Base-by-base conservation (phyloP, 768 basidiomycete genomes). In the Hirschioporus abietinus region DNA sequence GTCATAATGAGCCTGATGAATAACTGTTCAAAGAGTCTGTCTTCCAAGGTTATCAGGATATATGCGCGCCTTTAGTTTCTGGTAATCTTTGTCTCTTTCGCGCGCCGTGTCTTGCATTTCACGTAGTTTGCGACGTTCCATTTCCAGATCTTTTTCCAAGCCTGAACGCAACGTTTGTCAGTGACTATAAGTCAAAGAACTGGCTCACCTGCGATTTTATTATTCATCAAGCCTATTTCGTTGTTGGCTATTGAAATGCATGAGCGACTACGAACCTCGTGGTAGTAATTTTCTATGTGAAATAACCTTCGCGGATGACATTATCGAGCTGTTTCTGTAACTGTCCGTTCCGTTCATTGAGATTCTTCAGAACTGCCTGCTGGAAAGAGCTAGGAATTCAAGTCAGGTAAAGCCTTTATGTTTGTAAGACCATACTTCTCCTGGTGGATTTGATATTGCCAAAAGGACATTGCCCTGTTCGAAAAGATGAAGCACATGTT, bases 371-470 rank as follows among this genome's bases (percentile, higher is more conserved):
- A 8, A 94, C 86, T 4, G 93, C 92, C 71, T 91, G 90, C 73
- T 95, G 93, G 73, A 92, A 94, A 18, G 92, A 87, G 69, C 90
- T 92, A 66, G 7, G 26, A 68, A 34, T 61, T 42, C 35, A 65
- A 42, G 59, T 34, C 1, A 63, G 58, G 26, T 34, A 64, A 62
- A 60, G 42, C 59, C 60, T 65, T 73, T 70, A 60, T 34, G 65
- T 26, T 26, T 60, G 60, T 15, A 24, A 25, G 70, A 77, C 66
- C 42, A 15, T 66, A 91, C 92, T 85, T 88, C 79, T 95, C 93
- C 76, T 95, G 93, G 69, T 92, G 90, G 63, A 88, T 84, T 72
- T 95, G 93, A 74, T 95, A 95, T 74, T 93, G 91, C 93, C 93
- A 95, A 75, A 95, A 95, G 3, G 92, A 91, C 66, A 94, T 84